phyloP scores from a whole-genome alignment of 73 alveolate genomes.

The Chromera velia region DNA sequence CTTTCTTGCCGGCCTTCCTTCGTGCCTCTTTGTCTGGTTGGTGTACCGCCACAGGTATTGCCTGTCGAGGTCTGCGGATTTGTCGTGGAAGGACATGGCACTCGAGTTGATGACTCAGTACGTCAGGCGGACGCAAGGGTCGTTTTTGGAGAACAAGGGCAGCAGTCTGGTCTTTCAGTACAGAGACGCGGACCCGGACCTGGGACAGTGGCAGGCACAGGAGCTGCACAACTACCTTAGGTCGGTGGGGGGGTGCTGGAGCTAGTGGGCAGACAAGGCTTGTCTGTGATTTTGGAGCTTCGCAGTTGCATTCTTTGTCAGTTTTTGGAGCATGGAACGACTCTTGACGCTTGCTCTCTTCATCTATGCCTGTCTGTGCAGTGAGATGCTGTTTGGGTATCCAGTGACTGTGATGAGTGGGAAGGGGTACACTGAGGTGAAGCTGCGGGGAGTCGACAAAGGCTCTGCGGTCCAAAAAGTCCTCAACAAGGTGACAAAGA shows the following conservation, averaged over 20 bases:
- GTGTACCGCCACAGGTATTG: background rate
- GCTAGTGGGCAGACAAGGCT: no score
- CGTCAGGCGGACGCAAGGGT: constrained; percentile 67
- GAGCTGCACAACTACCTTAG: constrained; percentile 54
- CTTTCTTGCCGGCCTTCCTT: no score
- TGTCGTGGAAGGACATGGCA: constrained; percentile 10
- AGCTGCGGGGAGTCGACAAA: constrained; percentile 24
- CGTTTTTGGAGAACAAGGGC: constrained; percentile 63
- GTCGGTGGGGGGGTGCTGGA: constrained; percentile 48
- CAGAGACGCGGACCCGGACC: constrained; percentile 61
- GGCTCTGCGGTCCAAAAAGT: constrained; percentile 21
- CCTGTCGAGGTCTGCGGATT: background rate
- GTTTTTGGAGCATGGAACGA: no score
- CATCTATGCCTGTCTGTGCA: no score
- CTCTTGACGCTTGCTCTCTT: no score
- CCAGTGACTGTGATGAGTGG: constrained; percentile 39
- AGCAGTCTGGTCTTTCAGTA: constrained; percentile 59
- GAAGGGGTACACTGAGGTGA: constrained; percentile 55
- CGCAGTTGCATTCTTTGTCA: no score
- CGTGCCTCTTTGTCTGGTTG: no score
- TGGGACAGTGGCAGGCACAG: constrained; percentile 62
- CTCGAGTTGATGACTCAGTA: constrained; percentile 55
- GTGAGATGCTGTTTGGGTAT: constrained; percentile 19
- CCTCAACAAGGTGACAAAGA: constrained; percentile 21
- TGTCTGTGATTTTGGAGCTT: no score